Percentiles rank a stretch among this genome's conserved stretches.
phyloP scores from a whole-genome alignment of 768 basidiomycete genomes.

The Suillus ampliporus region DNA sequence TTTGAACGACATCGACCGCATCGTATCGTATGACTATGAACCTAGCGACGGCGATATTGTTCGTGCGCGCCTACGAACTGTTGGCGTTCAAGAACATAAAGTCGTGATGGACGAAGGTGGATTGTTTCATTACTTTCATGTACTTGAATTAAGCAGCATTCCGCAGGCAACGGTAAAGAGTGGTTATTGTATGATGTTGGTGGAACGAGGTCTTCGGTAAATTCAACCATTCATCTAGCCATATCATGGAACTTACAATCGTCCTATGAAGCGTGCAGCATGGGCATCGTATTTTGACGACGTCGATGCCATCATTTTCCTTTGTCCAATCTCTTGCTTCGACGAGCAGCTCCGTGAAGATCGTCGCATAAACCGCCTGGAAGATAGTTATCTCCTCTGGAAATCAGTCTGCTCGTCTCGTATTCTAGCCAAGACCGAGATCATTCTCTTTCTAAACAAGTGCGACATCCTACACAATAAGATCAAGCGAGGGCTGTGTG shows the following conservation, averaged over 20 bases:
- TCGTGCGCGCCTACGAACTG: conserved; percentile 76
- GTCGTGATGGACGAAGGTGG: conserved; percentile 69
- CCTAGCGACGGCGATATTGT: conserved; percentile 81
- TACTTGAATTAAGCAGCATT: not conserved
- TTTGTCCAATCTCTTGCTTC: conserved; percentile 76
- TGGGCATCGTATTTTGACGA: conserved; percentile 88
- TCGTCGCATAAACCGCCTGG: conserved; percentile 68
- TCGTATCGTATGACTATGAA: conserved; percentile 65
- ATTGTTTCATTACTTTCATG: conserved; percentile 21
- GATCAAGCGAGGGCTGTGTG: conserved; percentile 65
- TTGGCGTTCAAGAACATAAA: conserved; percentile 78
- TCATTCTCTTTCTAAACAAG: conserved; percentile 64
- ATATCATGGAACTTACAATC: conserved; percentile 7
- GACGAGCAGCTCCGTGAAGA: conserved; percentile 81
- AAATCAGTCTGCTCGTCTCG: conserved; percentile 73
- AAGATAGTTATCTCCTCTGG: conserved; percentile 82
- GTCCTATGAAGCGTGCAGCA: conserved; percentile 57
- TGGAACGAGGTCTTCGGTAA: conserved; percentile 71
- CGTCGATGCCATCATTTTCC: conserved; percentile 84
- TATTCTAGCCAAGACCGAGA: conserved; percentile 62
- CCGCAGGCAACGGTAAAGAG: conserved; percentile 66
- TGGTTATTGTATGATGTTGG: conserved; percentile 87
- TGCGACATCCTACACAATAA: conserved; percentile 78
- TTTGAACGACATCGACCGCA: conserved; percentile 69
- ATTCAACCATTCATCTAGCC: conserved; percentile 15